These are phyloP conservation scores for Globisporangium recalcitrans DNA, from an alignment of 352 stramenopile species.

Conservation along the genomic window DNA sequence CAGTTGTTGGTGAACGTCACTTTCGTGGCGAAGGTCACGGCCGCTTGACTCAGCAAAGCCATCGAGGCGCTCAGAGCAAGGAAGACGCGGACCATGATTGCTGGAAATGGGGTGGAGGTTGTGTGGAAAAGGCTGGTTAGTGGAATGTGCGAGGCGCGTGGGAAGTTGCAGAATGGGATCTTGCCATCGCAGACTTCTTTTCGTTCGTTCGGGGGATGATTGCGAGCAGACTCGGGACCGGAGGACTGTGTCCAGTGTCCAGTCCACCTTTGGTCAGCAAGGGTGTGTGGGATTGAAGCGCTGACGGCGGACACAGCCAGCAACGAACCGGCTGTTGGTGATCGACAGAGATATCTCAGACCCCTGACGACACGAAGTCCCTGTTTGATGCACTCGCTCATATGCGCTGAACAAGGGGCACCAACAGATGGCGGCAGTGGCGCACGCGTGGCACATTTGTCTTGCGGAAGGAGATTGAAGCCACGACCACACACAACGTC, in stretches of 20 bases:
- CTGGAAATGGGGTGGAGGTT: background rate
- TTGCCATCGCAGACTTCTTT: background rate
- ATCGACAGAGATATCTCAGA: slow-evolving; percentile 14
- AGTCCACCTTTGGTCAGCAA: slow-evolving; percentile 6
- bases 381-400: background rate
- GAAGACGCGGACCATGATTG: slow-evolving; percentile 40
- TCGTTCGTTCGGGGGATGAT: background rate
- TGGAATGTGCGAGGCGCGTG: slow-evolving; percentile 6
- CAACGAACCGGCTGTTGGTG: slow-evolving; percentile 9
- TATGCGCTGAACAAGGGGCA: background rate
- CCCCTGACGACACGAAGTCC: background rate
- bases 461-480: background rate
- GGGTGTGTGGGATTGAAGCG: background rate
- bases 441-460: slow-evolving; percentile 1
- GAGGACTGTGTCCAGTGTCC: background rate
- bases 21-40: slow-evolving; percentile 28
- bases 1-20: slow-evolving; percentile 56
- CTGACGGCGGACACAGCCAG: slow-evolving; percentile 3
- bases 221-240: background rate
- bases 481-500: too few species aligned
- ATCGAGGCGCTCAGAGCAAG: slow-evolving; percentile 31
- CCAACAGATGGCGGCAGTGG: background rate
- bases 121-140: background rate
- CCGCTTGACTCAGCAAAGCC: slow-evolving; percentile 23
- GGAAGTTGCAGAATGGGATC: slow-evolving; percentile 14